A percentile compares a stretch with the other conserved stretches of the same genome.
phyloP scores from a whole-genome alignment of 805 yeast species.

The Yarrowia keelungensis region DNA sequence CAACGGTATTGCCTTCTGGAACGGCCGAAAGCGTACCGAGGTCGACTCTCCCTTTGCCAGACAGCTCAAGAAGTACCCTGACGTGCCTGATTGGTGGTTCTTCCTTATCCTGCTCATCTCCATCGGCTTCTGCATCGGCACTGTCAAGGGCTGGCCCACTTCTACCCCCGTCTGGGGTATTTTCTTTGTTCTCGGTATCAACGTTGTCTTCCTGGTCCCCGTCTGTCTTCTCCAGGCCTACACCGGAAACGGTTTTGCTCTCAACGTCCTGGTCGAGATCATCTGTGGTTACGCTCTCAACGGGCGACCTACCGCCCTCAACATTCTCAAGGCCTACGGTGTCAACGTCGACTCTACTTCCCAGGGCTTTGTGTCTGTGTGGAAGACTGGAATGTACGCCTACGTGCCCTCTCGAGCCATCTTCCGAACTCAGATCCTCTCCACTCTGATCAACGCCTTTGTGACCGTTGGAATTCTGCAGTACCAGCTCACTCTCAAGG shows the following conservation, averaged over 20 bases:
- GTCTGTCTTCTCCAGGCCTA: constrained; percentile 64
- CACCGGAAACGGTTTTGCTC: constrained; percentile 62
- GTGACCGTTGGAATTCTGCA: constrained; percentile 48
- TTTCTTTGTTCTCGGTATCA: constrained; percentile 62
- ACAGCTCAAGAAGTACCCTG: constrained; percentile 58
- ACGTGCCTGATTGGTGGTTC: constrained; percentile 63
- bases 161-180: constrained; percentile 60
- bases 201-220: constrained; percentile 64
- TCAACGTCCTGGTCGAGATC: constrained; percentile 68
- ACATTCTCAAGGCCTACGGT: constrained; percentile 57
- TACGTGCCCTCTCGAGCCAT: constrained; percentile 54
- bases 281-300: constrained; percentile 72
- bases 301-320: constrained; percentile 62
- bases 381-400: constrained; percentile 57
- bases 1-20: constrained; percentile 40
- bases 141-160: constrained; percentile 47
- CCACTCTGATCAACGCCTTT: constrained; percentile 52
- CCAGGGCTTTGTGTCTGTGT: constrained; percentile 62
- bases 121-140: constrained; percentile 55
- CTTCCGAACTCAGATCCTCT: constrained; percentile 53
- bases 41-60: constrained; percentile 56
- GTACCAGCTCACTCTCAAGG: constrained; percentile 49
- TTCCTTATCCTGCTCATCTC: constrained; percentile 53
- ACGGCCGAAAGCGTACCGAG: constrained; percentile 49
- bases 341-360: constrained; percentile 63